Evolutionary conservation across 2,329 filamentous ascomycete genomes (phyloP).

Genomic region (Mycocentrospora acerina): DNA sequence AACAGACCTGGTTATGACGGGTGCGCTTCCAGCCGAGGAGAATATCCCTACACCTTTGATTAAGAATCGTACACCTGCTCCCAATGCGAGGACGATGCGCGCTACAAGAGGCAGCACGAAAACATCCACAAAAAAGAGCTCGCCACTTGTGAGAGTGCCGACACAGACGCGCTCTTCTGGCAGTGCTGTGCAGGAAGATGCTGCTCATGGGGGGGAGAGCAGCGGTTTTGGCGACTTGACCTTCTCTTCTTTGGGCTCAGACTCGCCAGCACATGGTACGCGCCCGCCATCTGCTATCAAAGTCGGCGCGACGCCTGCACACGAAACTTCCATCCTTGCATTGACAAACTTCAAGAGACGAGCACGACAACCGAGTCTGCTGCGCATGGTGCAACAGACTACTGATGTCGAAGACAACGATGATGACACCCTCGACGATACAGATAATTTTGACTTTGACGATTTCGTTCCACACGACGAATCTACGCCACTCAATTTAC

Average conservation of each 20-base stretch:
- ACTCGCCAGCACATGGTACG: conserved; percentile 38
- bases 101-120: conserved; percentile 20
- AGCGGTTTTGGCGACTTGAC: conserved; percentile 37
- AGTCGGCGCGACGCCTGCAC: conserved; percentile 46
- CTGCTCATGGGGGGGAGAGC: conserved; percentile 21
- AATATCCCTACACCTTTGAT: conserved; percentile 1
- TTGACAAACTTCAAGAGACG: conserved; percentile 54
- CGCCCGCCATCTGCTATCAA: conserved; percentile 48
- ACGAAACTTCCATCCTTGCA: conserved; percentile 51
- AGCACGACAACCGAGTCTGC: conserved; percentile 51
- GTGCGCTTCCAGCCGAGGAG: conserved; percentile 31
- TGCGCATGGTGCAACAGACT: conserved; percentile 51
- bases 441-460: conserved; percentile 35
- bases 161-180: conserved; percentile 4
- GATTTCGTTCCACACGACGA: conserved; percentile 64
- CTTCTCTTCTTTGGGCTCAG: conserved; percentile 36
- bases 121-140: conserved; percentile 15
- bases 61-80: conserved; percentile 24
- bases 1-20: conserved; percentile 39
- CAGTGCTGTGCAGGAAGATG: conserved; percentile 9
- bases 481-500: conserved; percentile 63
- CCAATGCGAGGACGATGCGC: conserved; percentile 16
- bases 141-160: conserved; percentile 6
- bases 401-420: conserved; percentile 49
- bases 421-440: conserved; percentile 49